Conservation (phyloP, 2,329 filamentous ascomycete species). For the Kalaharituber pfeilii region DNA sequence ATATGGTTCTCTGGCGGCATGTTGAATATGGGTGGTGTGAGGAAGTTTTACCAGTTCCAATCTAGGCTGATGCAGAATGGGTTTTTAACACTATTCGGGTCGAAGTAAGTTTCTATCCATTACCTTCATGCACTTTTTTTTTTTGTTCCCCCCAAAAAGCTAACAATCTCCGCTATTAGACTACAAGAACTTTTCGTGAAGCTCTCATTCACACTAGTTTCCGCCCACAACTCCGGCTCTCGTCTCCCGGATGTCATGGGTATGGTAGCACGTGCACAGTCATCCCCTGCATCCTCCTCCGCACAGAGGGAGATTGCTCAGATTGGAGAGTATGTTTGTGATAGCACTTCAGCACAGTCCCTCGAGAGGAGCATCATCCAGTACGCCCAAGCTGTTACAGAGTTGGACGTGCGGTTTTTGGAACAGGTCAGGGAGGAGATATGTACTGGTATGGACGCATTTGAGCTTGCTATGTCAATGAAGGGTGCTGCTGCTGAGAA, state of each 20-base stretch:
- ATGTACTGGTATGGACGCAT: conserved; percentile 39
- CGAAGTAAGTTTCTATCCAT: conserved; percentile 7
- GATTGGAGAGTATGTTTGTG: conserved; percentile 35
- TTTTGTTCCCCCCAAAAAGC: conserved; percentile 24
- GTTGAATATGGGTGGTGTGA: conserved; percentile 35
- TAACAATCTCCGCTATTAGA: no score
- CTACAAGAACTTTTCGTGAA: conserved; percentile 38
- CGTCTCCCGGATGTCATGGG: conserved; percentile 33
- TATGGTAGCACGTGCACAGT: conserved; percentile 30
- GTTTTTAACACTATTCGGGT: conserved; percentile 35
- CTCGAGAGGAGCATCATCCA: conserved; percentile 37
- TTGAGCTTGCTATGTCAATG: conserved; percentile 31
- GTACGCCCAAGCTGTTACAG: conserved; percentile 34
- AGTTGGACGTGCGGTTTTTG: conserved; percentile 37
- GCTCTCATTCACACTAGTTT: conserved; percentile 34
- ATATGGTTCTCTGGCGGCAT: conserved; percentile 34
- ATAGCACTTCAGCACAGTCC: conserved; percentile 33
- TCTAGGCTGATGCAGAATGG: conserved; percentile 35
- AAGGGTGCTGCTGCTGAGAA: conserved; percentile 5
- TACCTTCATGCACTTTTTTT: conserved; percentile 11
- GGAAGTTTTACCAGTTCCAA: conserved; percentile 38
- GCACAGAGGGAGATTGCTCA: conserved; percentile 35
- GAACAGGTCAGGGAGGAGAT: conserved; percentile 38
- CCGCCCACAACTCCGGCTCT: conserved; percentile 22
- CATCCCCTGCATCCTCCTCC: conserved; percentile 31